Evolutionary conservation across 306 rosid species (phyloP).

Genomic region (Vigna trinervia): DNA sequence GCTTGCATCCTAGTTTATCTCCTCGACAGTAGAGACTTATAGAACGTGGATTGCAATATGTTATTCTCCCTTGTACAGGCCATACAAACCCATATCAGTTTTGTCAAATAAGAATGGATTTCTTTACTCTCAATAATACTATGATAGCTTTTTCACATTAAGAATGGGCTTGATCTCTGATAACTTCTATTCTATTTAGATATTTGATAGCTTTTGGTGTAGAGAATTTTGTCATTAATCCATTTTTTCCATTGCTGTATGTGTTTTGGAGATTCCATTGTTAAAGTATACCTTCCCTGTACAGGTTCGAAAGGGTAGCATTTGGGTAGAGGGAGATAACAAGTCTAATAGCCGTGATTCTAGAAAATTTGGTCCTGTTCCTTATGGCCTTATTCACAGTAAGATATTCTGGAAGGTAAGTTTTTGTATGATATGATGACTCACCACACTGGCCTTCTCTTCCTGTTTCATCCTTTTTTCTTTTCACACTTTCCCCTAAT

Average conservation of each 20-base stretch:
- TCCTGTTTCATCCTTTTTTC: background rate
- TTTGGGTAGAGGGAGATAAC: conserved; percentile 88
- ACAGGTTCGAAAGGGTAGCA: conserved; percentile 77
- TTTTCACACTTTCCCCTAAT: background rate
- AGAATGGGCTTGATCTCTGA: background rate
- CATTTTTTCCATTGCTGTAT: background rate
- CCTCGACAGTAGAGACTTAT: too few species aligned
- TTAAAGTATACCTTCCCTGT: conserved; percentile 29
- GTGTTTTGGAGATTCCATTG: conserved; percentile 25
- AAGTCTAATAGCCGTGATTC: conserved; percentile 61
- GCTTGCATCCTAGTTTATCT: too few species aligned
- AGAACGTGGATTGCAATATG: too few species aligned
- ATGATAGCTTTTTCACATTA: background rate
- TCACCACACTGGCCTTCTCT: background rate
- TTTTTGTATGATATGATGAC: background rate
- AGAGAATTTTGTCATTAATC: conserved; percentile 3
- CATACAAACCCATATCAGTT: too few species aligned
- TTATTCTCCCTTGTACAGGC: too few species aligned
- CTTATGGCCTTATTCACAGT: conserved; percentile 70
- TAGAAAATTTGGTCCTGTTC: conserved; percentile 74
- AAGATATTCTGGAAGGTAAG: conserved; percentile 76
- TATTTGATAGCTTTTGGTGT: background rate
- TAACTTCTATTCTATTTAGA: too few species aligned
- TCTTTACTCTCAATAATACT: too few species aligned
- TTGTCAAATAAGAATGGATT: too few species aligned